phyloP scores from a whole-genome alignment of 2,329 filamentous ascomycete genomes.

The Talaromyces verruculosus region DNA sequence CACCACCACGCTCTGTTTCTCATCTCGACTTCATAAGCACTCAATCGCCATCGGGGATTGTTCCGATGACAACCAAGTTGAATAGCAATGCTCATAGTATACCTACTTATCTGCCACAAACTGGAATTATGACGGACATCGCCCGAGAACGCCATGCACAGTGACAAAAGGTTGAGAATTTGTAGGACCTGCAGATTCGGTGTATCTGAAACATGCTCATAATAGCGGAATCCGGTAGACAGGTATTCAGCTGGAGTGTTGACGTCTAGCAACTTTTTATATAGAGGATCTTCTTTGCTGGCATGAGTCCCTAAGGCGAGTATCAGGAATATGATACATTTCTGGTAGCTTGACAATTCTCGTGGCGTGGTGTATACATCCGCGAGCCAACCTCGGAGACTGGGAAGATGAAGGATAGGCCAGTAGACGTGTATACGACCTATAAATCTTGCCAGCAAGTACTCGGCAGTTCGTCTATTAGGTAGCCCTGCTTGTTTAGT shows the following conservation, averaged over 20 bases:
- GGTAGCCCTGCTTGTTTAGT: not conserved
- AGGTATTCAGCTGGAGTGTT: conserved; percentile 4
- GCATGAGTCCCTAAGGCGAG: not conserved
- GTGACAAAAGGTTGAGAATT: not conserved
- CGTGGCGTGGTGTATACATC: conserved; percentile 1
- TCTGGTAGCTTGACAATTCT: not conserved
- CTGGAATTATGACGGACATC: not conserved
- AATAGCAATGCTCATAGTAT: conserved; percentile 2
- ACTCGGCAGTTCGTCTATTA: not conserved
- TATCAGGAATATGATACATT: not conserved
- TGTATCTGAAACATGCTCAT: not conserved
- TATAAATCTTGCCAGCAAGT: not conserved
- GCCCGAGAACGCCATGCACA: conserved; percentile 3
- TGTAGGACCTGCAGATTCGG: not conserved
- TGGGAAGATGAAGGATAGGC: conserved; percentile 2
- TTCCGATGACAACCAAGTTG: conserved; percentile 6
- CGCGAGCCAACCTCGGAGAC: not conserved
- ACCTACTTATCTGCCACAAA: not conserved
- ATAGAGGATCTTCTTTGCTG: not conserved
- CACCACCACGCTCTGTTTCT: conserved; percentile 7
- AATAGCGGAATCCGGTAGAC: not conserved
- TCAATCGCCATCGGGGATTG: conserved; percentile 3
- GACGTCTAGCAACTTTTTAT: not conserved
- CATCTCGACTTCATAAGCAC: not conserved
- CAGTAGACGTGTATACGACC: conserved; percentile 7